Evolutionary conservation across 2,329 filamentous ascomycete species (phyloP).

Genomic region (Calonectria fujianensis): DNA sequence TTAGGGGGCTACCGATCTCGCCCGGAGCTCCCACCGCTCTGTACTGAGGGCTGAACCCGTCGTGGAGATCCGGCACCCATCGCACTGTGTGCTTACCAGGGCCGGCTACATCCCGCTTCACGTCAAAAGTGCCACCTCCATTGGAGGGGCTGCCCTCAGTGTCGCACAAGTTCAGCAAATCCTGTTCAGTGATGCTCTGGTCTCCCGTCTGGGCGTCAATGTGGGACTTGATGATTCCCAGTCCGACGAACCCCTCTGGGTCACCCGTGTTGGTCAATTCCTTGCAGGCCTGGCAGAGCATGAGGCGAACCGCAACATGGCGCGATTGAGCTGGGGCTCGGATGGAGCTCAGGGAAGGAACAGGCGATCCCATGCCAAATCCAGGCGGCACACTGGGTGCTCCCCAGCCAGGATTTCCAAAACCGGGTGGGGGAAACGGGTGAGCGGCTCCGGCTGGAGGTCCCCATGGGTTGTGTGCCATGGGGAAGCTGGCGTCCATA

Average conservation of each 20-base stretch:
- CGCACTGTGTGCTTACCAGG: conserved; percentile 67
- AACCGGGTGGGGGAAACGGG: conserved; percentile 68
- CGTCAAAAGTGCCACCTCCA: conserved; percentile 91
- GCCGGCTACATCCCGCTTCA: conserved; percentile 70
- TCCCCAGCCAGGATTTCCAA: conserved; percentile 65
- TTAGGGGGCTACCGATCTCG: conserved; percentile 81
- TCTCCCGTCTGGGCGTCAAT: conserved; percentile 74
- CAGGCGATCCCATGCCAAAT: conserved; percentile 59
- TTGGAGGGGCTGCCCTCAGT: conserved; percentile 91
- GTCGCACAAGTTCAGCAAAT: conserved; percentile 90
- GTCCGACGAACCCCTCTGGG: conserved; percentile 80
- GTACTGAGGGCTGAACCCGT: conserved; percentile 62
- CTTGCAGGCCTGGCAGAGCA: conserved; percentile 88
- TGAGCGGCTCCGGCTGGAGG: conserved; percentile 57
- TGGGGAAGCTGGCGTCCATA: conserved; percentile 63
- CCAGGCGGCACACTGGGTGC: conserved; percentile 58
- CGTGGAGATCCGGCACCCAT: conserved; percentile 73
- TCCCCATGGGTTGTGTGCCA: conserved; percentile 65
- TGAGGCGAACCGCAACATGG: conserved; percentile 80
- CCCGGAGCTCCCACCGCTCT: conserved; percentile 75
- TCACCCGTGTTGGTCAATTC: conserved; percentile 67
- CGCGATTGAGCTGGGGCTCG: conserved; percentile 72
- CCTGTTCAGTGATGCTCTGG: conserved; percentile 68
- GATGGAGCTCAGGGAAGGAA: conserved; percentile 54
- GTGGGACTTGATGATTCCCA: conserved; percentile 79